Evolutionary conservation across 1,284 basidiomycete genomes (phyloP).

Genomic region (Fomitopsis schrenkii): DNA sequence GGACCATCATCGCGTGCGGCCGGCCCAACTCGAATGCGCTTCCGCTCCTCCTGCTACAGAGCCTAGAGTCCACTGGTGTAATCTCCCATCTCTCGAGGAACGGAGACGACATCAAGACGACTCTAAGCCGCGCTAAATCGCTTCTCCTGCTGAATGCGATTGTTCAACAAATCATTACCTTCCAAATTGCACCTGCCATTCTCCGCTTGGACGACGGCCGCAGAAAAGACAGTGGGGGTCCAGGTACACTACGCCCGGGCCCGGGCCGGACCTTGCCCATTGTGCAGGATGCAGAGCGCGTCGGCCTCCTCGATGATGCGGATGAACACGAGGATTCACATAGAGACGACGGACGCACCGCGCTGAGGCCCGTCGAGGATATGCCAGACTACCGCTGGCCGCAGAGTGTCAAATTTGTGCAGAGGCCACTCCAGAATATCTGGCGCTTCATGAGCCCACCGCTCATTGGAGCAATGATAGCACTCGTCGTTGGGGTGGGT

Average conservation of each 20-base stretch:
- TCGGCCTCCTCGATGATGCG: slow-evolving; percentile 22
- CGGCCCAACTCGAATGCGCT: slow-evolving; percentile 30
- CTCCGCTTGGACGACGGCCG: slow-evolving; percentile 19
- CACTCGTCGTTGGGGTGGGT: slow-evolving; percentile 26
- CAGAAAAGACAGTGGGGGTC: slow-evolving; percentile 7
- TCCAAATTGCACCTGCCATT: slow-evolving; percentile 25
- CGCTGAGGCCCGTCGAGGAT: slow-evolving; percentile 21
- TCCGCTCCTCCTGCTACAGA: slow-evolving; percentile 27
- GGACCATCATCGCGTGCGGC: slow-evolving; percentile 29
- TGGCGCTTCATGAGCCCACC: slow-evolving; percentile 22
- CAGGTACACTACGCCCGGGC: slow-evolving; percentile 16
- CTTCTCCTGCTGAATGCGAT: slow-evolving; percentile 29
- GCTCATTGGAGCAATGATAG: slow-evolving; percentile 26
- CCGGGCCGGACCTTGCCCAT: slow-evolving; percentile 15
- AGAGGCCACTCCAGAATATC: slow-evolving; percentile 20
- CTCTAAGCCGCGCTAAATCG: slow-evolving; percentile 25
- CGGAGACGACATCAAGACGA: slow-evolving; percentile 15
- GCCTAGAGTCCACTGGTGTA: slow-evolving; percentile 24
- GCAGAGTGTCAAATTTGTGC: slow-evolving; percentile 8
- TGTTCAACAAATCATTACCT: slow-evolving; percentile 29
- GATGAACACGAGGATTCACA: slow-evolving; percentile 9
- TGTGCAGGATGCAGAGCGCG: slow-evolving; percentile 26
- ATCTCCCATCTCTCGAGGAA: slow-evolving; percentile 17
- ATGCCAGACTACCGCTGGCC: slow-evolving; percentile 25
- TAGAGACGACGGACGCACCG: slow-evolving; percentile 2